Conservation (phyloP, 176 grass and related monocot genomes). For the Paspalum vaginatum region DNA sequence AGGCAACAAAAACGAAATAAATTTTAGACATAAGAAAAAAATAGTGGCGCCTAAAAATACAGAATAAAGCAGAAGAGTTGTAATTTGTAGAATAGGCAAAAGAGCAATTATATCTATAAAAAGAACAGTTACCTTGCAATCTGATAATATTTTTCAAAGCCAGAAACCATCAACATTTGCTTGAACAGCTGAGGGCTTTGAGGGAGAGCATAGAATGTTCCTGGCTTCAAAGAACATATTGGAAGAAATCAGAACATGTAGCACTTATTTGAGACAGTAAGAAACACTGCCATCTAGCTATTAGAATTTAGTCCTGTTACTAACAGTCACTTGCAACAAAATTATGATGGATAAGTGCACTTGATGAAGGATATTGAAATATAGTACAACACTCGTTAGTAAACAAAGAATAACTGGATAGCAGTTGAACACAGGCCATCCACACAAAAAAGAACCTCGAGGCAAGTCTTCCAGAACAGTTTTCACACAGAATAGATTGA, state of each 20-base stretch:
- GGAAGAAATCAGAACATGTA: slow-evolving; percentile 42
- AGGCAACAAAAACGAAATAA: slow-evolving; percentile 10
- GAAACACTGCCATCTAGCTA: not conserved
- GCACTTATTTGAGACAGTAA: slow-evolving; percentile 13
- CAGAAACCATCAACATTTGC: slow-evolving; percentile 98
- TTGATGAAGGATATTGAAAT: not conserved
- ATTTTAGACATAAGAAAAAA: not conserved
- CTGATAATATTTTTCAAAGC: slow-evolving; percentile 98
- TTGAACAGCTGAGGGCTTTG: slow-evolving; percentile 99
- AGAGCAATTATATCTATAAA: slow-evolving; percentile 14
- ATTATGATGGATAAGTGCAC: not conserved
- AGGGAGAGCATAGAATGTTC: slow-evolving; percentile 95
- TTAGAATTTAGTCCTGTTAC: not conserved
- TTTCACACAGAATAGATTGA: not conserved
- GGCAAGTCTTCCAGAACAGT: slow-evolving; percentile 13
- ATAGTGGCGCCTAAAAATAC: not conserved
- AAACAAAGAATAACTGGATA: not conserved
- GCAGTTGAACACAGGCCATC: not conserved
- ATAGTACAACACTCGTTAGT: too few species aligned
- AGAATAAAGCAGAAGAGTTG: slow-evolving; percentile 9
- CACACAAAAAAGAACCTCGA: not conserved
- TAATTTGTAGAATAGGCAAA: not conserved
- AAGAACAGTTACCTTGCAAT: slow-evolving; percentile 74
- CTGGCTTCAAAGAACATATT: slow-evolving; percentile 90
- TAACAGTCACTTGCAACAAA: slow-evolving; percentile 31